Evolutionary conservation across 306 rosid species (phyloP).

Genomic region (Castanea mollissima): DNA sequence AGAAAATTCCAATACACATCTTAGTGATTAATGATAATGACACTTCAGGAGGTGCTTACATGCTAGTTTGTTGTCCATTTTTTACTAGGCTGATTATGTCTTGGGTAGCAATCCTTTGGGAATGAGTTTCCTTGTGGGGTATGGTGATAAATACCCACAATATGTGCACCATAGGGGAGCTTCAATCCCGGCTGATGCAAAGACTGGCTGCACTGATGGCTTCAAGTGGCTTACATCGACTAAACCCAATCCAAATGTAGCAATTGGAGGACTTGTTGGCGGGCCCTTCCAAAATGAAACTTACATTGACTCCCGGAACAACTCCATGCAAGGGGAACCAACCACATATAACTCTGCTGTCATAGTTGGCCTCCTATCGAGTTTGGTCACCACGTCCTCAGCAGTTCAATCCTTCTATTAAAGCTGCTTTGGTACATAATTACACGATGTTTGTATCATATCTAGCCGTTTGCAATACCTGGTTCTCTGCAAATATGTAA

Average conservation of each 20-base stretch:
- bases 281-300: slow-evolving; percentile 88
- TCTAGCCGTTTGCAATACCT: slow-evolving; percentile 21
- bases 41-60: background rate
- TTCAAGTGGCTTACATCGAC: slow-evolving; percentile 65
- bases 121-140: slow-evolving; percentile 88
- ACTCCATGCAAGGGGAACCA: slow-evolving; percentile 83
- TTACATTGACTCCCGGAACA: slow-evolving; percentile 73
- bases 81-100: slow-evolving; percentile 78
- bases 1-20: background rate
- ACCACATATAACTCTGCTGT: slow-evolving; percentile 90
- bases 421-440: background rate
- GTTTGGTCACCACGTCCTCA: slow-evolving; percentile 91
- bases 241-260: slow-evolving; percentile 80
- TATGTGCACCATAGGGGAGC: slow-evolving; percentile 98
- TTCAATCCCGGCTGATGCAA: slow-evolving; percentile 67
- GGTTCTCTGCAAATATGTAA: slow-evolving; percentile 8
- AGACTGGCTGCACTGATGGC: slow-evolving; percentile 70
- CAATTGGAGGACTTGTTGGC: slow-evolving; percentile 91
- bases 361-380: slow-evolving; percentile 78
- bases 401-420: slow-evolving; percentile 63
- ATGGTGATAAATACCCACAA: slow-evolving; percentile 75
- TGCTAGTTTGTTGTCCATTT: slow-evolving; percentile 3
- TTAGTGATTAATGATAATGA: slow-evolving; percentile 16
- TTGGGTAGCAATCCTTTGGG: slow-evolving; percentile 83
- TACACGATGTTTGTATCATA: slow-evolving; percentile 18